These are phyloP conservation scores for Tylopilus sp. DNA, from an alignment of 768 basidiomycete species.

Conservation along the genomic window DNA sequence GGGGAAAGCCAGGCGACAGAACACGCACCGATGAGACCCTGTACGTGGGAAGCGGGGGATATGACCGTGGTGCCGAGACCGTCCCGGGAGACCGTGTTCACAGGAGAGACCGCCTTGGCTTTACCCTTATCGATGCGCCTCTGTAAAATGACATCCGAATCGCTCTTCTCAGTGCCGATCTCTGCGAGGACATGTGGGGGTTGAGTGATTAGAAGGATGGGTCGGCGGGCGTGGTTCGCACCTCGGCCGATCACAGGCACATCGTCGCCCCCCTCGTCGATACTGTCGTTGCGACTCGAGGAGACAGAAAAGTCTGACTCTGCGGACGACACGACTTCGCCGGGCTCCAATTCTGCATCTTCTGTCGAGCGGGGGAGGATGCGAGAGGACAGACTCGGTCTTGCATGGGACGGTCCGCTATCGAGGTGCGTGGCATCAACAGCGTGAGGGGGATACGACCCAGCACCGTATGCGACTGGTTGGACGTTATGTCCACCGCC, in stretches of 20 bases:
- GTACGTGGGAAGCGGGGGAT: slow-evolving; percentile 13
- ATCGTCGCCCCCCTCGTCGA: neutral
- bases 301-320: slow-evolving; percentile 25
- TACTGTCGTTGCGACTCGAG: slow-evolving; percentile 20
- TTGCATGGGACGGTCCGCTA: slow-evolving; percentile 5
- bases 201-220: neutral
- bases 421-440: neutral
- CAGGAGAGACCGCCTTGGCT: slow-evolving; percentile 4
- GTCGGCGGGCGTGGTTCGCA: neutral
- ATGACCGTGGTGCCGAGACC: neutral
- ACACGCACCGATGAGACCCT: slow-evolving; percentile 13
- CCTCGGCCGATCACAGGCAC: slow-evolving; percentile 7
- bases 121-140: slow-evolving; percentile 8
- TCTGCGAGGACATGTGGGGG: neutral
- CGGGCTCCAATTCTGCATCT: slow-evolving; percentile 21
- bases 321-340: slow-evolving; percentile 23
- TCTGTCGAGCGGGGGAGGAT: neutral
- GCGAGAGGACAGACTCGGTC: neutral
- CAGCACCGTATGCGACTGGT: neutral
- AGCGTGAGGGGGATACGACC: neutral
- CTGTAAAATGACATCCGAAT: neutral
- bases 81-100: slow-evolving; percentile 7
- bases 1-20: neutral
- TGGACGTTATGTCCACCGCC: neutral
- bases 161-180: neutral